Evolutionary conservation across 345 rosid species (phyloP).

Genomic region (Pugionium cornutum): DNA sequence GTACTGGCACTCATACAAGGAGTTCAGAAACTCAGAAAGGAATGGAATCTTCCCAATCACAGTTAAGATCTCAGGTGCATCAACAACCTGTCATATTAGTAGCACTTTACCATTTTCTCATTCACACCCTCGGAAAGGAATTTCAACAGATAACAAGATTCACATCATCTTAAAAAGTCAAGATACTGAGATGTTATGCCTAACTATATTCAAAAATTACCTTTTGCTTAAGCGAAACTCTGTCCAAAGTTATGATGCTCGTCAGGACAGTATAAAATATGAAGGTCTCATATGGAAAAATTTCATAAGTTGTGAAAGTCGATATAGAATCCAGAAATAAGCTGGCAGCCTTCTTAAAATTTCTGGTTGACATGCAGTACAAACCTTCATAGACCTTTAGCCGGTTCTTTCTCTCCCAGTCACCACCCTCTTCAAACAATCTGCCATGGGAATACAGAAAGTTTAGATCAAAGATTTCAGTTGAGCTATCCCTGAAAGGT

Average conservation of each 20-base stretch:
- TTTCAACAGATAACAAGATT: neutral
- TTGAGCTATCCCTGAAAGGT: slow-evolving; percentile 2
- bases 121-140: slow-evolving; percentile 2
- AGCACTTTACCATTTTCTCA: slow-evolving; percentile 2
- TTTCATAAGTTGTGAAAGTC: slow-evolving; percentile 95
- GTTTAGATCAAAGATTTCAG: slow-evolving; percentile 7
- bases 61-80: slow-evolving; percentile 98
- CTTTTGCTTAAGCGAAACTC: slow-evolving; percentile 98
- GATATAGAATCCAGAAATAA: slow-evolving; percentile 96
- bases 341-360: slow-evolving; percentile 86
- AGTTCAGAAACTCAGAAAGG: slow-evolving; percentile 91
- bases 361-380: slow-evolving; percentile 85
- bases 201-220: slow-evolving; percentile 36
- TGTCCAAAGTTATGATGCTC: slow-evolving; percentile 88
- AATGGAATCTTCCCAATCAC: slow-evolving; percentile 90
- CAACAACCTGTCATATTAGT: slow-evolving; percentile 69
- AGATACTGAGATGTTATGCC: neutral
- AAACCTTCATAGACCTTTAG: slow-evolving; percentile 97
- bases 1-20: slow-evolving; percentile 91
- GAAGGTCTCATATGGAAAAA: slow-evolving; percentile 92
- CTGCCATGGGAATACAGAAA: slow-evolving; percentile 43
- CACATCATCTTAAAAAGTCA: neutral
- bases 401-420: slow-evolving; percentile 99
- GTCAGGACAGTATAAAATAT: slow-evolving; percentile 95
- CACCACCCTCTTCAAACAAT: slow-evolving; percentile 99